Evolutionary conservation across 1,284 basidiomycete species (phyloP).

Genomic region (Sporisorium scitamineum): DNA sequence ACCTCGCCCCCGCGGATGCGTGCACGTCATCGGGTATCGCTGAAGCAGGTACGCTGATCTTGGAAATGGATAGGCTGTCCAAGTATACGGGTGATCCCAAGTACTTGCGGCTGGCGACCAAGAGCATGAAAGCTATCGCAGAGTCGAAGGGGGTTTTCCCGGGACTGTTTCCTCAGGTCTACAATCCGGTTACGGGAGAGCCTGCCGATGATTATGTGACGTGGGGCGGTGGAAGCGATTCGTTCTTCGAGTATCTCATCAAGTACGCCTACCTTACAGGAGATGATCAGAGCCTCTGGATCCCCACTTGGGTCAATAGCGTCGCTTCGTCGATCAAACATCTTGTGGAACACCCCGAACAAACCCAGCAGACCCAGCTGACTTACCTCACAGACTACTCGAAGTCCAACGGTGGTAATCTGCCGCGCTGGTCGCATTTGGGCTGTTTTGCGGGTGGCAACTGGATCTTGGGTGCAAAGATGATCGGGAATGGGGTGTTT

Average conservation of each 20-base stretch:
- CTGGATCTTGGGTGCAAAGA: slow-evolving; percentile 60
- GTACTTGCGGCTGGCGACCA: slow-evolving; percentile 46
- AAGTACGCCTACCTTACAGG: slow-evolving; percentile 59
- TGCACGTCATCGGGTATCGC: slow-evolving; percentile 48
- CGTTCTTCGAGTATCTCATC: slow-evolving; percentile 63
- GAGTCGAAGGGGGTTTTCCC: slow-evolving; percentile 46
- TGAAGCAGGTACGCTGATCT: slow-evolving; percentile 56
- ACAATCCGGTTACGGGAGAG: slow-evolving; percentile 18
- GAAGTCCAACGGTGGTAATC: slow-evolving; percentile 30
- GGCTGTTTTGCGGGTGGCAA: slow-evolving; percentile 62
- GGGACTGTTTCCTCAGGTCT: slow-evolving; percentile 46
- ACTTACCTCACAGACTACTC: slow-evolving; percentile 57
- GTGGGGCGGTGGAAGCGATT: slow-evolving; percentile 63
- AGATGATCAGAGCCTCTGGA: slow-evolving; percentile 35
- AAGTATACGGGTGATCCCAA: slow-evolving; percentile 55
- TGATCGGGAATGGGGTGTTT: slow-evolving; percentile 39
- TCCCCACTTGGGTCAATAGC: slow-evolving; percentile 55
- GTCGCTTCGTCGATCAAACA: slow-evolving; percentile 52
- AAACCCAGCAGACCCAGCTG: slow-evolving; percentile 32
- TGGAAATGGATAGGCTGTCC: slow-evolving; percentile 59
- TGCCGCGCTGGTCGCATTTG: slow-evolving; percentile 56
- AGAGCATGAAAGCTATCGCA: slow-evolving; percentile 56
- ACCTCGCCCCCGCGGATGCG: slow-evolving; percentile 19
- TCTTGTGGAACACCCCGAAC: slow-evolving; percentile 48
- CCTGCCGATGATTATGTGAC: slow-evolving; percentile 54